Evolutionary conservation across 495 filamentous ascomycete species (phyloP).

Genomic region (Penicillium desertorum): DNA sequence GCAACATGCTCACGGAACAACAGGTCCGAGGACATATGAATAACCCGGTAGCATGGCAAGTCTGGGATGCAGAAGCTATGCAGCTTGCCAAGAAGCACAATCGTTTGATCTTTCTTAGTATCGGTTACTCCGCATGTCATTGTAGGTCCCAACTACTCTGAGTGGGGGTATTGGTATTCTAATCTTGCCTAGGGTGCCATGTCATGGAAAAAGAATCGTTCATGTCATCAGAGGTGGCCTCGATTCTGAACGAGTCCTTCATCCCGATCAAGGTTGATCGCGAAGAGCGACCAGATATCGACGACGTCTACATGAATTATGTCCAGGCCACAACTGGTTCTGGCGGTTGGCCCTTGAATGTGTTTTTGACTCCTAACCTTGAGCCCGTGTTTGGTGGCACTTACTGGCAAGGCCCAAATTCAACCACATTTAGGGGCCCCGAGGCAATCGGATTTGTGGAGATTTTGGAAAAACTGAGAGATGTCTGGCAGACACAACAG

Average conservation of each 20-base stretch:
- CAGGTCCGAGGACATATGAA: constrained; percentile 76
- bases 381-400: constrained; percentile 95
- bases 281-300: constrained; percentile 92
- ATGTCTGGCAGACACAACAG: constrained; percentile 84
- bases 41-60: constrained; percentile 92
- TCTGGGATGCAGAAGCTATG: constrained; percentile 77
- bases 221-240: constrained; percentile 74
- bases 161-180: background rate
- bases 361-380: constrained; percentile 90
- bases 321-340: constrained; percentile 89
- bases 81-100: constrained; percentile 74
- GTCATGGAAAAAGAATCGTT: constrained; percentile 96
- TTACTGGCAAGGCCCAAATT: constrained; percentile 86
- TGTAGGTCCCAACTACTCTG: constrained; percentile 52
- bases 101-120: constrained; percentile 87
- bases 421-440: constrained; percentile 45
- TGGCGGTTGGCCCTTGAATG: constrained; percentile 95
- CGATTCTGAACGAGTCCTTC: constrained; percentile 81
- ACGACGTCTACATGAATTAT: constrained; percentile 98
- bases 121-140: constrained; percentile 95
- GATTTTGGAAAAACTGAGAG: constrained; percentile 76
- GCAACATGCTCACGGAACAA: constrained; percentile 14
- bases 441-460: constrained; percentile 71
- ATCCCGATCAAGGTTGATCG: constrained; percentile 92
- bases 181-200: constrained; percentile 66